phyloP scores from a whole-genome alignment of 148 eudicot species.

The Chenopodium formosanum region DNA sequence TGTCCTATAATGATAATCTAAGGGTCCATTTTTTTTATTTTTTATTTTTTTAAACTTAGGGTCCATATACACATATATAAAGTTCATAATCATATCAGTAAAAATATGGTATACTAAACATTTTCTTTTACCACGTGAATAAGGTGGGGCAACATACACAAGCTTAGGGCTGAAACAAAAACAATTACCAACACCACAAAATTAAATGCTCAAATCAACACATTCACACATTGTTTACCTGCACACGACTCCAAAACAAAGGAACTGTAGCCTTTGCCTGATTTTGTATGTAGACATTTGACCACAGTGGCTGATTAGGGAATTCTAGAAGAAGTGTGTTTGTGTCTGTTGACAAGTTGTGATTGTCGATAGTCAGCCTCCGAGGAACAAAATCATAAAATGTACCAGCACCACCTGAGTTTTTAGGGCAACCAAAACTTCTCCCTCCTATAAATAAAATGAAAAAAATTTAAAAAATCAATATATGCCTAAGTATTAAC shows the following conservation, averaged over 20 bases:
- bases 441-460: conserved; percentile 56
- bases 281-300: conserved; percentile 69
- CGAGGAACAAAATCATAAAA: conserved; percentile 84
- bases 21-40: no score
- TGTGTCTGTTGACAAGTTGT: conserved; percentile 80
- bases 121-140: neutral
- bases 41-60: no score
- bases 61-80: no score
- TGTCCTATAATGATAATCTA: no score
- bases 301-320: conserved; percentile 84
- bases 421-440: conserved; percentile 82
- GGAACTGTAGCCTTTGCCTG: conserved; percentile 80
- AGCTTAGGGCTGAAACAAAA: neutral
- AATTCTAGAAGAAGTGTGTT: conserved; percentile 79
- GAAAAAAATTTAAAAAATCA: neutral
- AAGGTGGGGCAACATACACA: neutral
- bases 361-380: conserved; percentile 59
- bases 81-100: no score
- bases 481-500: neutral
- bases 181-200: neutral
- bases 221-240: conserved; percentile 43
- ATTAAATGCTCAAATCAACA: neutral
- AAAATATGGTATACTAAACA: no score
- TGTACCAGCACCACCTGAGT: conserved; percentile 94
- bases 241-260: conserved; percentile 93